phyloP scores from a whole-genome alignment of 768 basidiomycete species.

The Chlorophyllum brunneum region DNA sequence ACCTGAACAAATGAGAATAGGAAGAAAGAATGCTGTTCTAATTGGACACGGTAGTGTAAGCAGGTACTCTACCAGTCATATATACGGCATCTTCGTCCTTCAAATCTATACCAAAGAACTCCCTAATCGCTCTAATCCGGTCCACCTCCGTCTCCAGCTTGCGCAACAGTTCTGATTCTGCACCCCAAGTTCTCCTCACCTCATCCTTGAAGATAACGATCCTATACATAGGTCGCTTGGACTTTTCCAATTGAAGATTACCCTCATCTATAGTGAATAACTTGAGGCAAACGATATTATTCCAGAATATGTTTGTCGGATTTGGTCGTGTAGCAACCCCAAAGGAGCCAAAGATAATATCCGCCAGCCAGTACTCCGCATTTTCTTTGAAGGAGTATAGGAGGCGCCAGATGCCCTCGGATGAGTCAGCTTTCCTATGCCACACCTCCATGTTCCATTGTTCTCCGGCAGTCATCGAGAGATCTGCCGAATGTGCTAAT shows the following conservation, averaged over 20 bases:
- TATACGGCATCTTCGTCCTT: slow-evolving; percentile 2
- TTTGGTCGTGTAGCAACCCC: slow-evolving; percentile 18
- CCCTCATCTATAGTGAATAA: slow-evolving; percentile 22
- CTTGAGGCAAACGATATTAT: slow-evolving; percentile 23
- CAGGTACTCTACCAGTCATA: not conserved
- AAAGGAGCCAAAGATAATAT: slow-evolving; percentile 22
- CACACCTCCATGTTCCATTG: slow-evolving; percentile 18
- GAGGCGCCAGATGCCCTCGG: slow-evolving; percentile 19
- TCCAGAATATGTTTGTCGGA: slow-evolving; percentile 20
- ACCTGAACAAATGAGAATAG: too few relatives aligned
- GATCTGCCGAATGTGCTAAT: not conserved
- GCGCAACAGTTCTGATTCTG: slow-evolving; percentile 18
- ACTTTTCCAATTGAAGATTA: slow-evolving; percentile 9
- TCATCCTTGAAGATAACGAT: slow-evolving; percentile 22
- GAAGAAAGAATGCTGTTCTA: too few relatives aligned
- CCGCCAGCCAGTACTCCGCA: slow-evolving; percentile 23
- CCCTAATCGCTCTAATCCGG: slow-evolving; percentile 18
- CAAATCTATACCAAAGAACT: not conserved
- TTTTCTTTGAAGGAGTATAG: slow-evolving; percentile 26
- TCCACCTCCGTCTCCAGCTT: slow-evolving; percentile 25
- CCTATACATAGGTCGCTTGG: slow-evolving; percentile 16
- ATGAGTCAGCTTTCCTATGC: slow-evolving; percentile 9
- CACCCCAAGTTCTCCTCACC: slow-evolving; percentile 22
- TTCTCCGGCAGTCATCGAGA: not conserved
- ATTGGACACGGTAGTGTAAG: too few relatives aligned